phyloP scores from a whole-genome alignment of 139 green algal genomes.

The Micractinium conductrix region DNA sequence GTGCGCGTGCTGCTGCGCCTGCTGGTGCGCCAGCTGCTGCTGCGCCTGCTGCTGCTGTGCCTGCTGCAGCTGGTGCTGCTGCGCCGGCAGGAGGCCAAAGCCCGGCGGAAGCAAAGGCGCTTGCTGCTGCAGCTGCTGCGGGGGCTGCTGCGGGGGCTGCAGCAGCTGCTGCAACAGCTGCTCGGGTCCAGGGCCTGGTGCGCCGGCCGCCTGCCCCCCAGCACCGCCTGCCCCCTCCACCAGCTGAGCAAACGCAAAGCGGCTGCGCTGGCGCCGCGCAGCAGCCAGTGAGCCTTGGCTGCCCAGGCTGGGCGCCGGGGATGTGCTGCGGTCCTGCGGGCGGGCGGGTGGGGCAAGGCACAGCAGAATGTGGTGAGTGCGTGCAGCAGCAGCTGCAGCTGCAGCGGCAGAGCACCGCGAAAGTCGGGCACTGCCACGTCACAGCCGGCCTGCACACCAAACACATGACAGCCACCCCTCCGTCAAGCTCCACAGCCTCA shows the following conservation, averaged over 20 bases:
- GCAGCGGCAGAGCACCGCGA: background rate
- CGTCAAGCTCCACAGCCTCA: too few relatives aligned
- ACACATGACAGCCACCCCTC: too few relatives aligned
- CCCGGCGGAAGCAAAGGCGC: too few relatives aligned
- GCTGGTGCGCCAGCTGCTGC: background rate
- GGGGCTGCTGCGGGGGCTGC: background rate
- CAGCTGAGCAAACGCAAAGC: constrained; percentile 53
- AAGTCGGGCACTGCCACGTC: too few relatives aligned
- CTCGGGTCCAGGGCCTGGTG: too few relatives aligned
- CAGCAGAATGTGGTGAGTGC: background rate
- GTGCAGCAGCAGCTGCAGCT: background rate
- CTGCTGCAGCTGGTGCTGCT: background rate
- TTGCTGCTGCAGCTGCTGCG: background rate
- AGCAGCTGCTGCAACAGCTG: background rate
- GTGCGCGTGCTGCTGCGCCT: background rate
- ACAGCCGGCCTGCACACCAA: too few relatives aligned
- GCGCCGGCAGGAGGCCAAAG: too few relatives aligned
- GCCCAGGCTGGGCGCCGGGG: constrained; percentile 9
- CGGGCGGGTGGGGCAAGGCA: background rate
- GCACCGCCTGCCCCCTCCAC: constrained; percentile 34
- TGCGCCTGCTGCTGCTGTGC: background rate
- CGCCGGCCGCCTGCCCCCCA: background rate
- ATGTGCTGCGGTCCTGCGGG: constrained; percentile 1
- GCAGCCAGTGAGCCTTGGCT: background rate
- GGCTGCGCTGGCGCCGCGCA: constrained; percentile 36